Base-by-base conservation (phyloP, 148 eudicot species). In the Bassia scoparia region DNA sequence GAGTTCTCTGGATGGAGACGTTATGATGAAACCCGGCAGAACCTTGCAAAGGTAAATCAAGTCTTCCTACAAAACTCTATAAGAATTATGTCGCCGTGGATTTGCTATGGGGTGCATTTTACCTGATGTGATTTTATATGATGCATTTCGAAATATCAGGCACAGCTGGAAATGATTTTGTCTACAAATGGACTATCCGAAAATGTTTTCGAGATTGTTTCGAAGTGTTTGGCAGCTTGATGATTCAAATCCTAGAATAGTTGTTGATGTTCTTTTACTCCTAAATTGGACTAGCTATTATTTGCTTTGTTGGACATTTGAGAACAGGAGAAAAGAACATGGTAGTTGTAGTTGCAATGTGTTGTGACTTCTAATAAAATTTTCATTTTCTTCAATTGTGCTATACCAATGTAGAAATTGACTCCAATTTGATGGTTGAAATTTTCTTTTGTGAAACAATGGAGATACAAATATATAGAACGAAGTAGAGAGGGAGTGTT, bases 1-100 rank as follows among this genome's bases (percentile, higher is more conserved):
- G 90, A 93, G 73, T 91, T 95, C 87, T 89, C 97, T 71, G 85
- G 93, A 74, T 95, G 98, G 98, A 91, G 72, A 84, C 96, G 93
- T 24, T 95, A 83, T 73, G 97, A 95, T 70, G 90, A 89, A 84
- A 80, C 89, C 73, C 87, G 98, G 1, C 96, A 95, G 81, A 72
- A 63, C 78, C 92, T 85, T 69, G 93, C 94, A 21, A 95, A 91
- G 97, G 98, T 94, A 83, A 60, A 4, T 30, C 56, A 38, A 43
- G 10, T 64, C 60, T 21, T 68, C n/a, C n/a, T n/a, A 43, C 35
- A 29, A 31, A 12, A n/a, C 0, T 54, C 38, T 52, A 1, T 17
- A 38, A 38, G 68, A 23, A 41, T 65, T 31, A 18, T 41, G 18
- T 37, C 24, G 12, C 66, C 66, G 27, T 61, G 26, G 3, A 21